Conservation (phyloP, 116 monocot species). For the Posidonia oceanica region DNA sequence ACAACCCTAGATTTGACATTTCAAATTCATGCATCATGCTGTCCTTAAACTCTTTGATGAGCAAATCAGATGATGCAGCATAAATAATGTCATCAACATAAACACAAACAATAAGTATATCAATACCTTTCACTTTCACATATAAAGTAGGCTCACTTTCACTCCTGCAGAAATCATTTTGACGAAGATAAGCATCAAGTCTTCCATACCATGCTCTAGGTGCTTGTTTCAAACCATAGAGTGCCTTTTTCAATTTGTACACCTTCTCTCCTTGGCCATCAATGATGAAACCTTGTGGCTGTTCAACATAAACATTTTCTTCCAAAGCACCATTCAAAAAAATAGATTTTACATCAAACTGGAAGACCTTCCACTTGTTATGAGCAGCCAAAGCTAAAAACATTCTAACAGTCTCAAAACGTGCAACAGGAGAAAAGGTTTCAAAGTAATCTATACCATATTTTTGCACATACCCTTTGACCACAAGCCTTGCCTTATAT, state of each 20-base stretch:
- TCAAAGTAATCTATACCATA: constrained; percentile 6
- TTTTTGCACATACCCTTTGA: constrained; percentile 3
- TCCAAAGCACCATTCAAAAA: constrained; percentile 10
- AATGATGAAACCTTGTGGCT: constrained; percentile 10
- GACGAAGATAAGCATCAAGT: too few relatives aligned
- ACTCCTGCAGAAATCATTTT: too few relatives aligned
- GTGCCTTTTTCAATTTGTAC: constrained; percentile 4
- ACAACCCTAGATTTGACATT: too few relatives aligned
- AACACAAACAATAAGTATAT: too few relatives aligned
- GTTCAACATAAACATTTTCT: constrained; percentile 13
- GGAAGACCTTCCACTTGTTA: constrained; percentile 4
- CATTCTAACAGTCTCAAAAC: constrained; percentile 9
- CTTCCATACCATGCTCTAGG: background rate
- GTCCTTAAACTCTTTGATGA: too few relatives aligned
- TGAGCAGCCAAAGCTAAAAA: background rate
- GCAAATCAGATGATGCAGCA: too few relatives aligned
- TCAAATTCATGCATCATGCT: too few relatives aligned
- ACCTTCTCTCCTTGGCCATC: constrained; percentile 7
- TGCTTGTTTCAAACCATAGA: constrained; percentile 13
- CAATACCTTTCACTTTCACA: too few relatives aligned
- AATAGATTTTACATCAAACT: constrained; percentile 12
- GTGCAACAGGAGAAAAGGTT: constrained; percentile 8
- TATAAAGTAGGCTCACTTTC: too few relatives aligned
- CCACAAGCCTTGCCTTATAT: constrained; percentile 8
- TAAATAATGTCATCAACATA: too few relatives aligned